Evolutionary conservation across 176 grass and related monocot genomes (phyloP), one percentile per base, ranked within the genome.

Genomic region (Eleusine indica): DNA sequence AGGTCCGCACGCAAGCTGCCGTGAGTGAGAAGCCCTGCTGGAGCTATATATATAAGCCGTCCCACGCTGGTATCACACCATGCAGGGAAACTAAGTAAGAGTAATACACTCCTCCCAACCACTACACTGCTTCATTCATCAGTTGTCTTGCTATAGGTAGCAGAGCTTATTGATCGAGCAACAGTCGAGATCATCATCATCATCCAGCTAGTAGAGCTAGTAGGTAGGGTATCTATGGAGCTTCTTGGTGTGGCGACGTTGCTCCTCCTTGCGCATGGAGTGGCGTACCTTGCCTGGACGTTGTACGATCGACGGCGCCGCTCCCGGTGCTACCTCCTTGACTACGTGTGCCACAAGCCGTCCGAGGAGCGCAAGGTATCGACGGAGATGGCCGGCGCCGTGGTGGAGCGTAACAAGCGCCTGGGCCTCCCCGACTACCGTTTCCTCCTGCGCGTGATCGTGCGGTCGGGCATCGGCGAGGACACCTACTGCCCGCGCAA

Each of bases 391-490:
- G 79, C 86, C 43, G 72, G 90, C 30, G 43, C 69, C 41, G 40
- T 91, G 68, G 67, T 96, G 25, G 21, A 80, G 86, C 85, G 93
- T 21, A 92, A 90, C 72, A 71, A 58, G 65, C 80, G 80, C 0
- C 80, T 92, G 6, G 80, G 86, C 9, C 43, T 89, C 0, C 41
- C 83, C 7, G 88, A 92, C 7, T 92, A 89, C 79, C 85, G 89
- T 28, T 96, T 92, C 88, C 47, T 96, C 58, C 93, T 92, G 70
- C 89, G 89, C 79, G 76, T 92, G 73, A 70, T 92, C 54, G 76
- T 89, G n/a, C 88, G 91, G 44, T 96, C 88, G 1, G 88, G 93
- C 57, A 90, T 96, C 79, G 86, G 90, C 18, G 93, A 96, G 82
- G 71, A 92, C 15, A 96, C 93, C 2, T 96, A 96, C 51, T 74